Conservation (phyloP, 129 eudicot species). For the Centella asiatica region DNA sequence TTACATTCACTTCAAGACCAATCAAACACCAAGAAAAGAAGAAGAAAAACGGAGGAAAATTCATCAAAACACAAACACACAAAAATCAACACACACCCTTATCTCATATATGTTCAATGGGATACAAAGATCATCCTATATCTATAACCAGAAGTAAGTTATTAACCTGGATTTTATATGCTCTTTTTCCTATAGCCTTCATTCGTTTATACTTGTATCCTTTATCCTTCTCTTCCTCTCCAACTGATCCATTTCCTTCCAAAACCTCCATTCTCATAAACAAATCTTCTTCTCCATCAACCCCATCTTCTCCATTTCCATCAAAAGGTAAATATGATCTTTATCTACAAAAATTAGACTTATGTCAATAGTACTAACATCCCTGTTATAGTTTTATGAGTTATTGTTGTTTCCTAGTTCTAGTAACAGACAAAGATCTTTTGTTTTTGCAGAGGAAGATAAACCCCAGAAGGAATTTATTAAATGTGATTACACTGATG, state of each 20-base stretch:
- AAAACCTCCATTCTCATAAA: slow-evolving; percentile 14
- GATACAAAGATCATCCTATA: slow-evolving; percentile 33
- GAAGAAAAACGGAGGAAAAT: not conserved
- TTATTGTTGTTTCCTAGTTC: too few species aligned
- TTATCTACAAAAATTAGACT: too few species aligned
- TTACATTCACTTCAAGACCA: not conserved
- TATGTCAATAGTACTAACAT: too few species aligned
- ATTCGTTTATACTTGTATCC: slow-evolving; percentile 51
- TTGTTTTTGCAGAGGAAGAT: slow-evolving; percentile 31
- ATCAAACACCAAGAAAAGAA: not conserved
- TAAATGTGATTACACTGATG: slow-evolving; percentile 69
- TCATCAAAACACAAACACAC: not conserved
- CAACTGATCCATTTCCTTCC: slow-evolving; percentile 19
- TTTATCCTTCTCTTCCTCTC: slow-evolving; percentile 23
- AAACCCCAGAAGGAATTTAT: slow-evolving; percentile 15
- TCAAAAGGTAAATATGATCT: slow-evolving; percentile 32
- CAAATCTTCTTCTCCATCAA: not conserved
- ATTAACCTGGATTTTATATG: slow-evolving; percentile 41
- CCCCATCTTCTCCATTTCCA: slow-evolving; percentile 24
- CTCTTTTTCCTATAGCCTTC: slow-evolving; percentile 43
- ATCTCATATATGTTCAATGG: slow-evolving; percentile 16
- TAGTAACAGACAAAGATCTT: not conserved
- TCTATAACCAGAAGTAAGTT: slow-evolving; percentile 42
- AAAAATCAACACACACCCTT: not conserved
- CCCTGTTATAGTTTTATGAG: too few species aligned